These are phyloP conservation scores for Malus asiatica DNA, from an alignment of 306 rosid genomes.

Conservation along the genomic window DNA sequence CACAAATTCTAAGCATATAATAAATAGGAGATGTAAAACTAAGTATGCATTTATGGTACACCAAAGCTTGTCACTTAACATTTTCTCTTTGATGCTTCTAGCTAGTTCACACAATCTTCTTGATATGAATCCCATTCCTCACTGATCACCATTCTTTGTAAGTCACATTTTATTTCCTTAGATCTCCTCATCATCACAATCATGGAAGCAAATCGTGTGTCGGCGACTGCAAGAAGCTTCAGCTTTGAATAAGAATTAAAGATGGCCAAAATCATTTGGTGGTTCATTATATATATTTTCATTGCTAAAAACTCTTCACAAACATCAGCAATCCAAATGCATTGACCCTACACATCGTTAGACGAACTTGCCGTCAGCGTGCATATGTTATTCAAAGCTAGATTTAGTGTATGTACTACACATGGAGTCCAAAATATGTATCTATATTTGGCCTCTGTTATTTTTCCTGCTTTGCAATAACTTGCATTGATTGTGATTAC, in stretches of 20 bases:
- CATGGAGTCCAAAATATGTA: no score
- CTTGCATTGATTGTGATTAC: no score
- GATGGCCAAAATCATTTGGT: background rate
- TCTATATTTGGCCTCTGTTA: no score
- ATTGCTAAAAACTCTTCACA: no score
- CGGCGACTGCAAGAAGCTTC: background rate
- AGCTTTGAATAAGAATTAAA: background rate
- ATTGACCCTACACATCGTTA: no score
- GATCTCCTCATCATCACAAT: background rate
- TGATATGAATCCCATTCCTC: background rate
- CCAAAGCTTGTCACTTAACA: background rate
- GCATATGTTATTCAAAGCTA: no score
- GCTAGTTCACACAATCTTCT: background rate
- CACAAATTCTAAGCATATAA: background rate
- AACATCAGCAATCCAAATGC: no score
- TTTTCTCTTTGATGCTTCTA: background rate
- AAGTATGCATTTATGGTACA: background rate
- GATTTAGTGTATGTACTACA: no score
- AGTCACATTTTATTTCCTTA: background rate
- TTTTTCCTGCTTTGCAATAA: no score
- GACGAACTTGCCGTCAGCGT: no score
- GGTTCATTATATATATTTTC: no score
- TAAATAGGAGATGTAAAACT: background rate
- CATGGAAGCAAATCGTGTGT: background rate
- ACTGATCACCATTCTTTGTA: background rate